Evolutionary conservation across 1,284 basidiomycete genomes (phyloP).

Genomic region (Trichosporon faecale): DNA sequence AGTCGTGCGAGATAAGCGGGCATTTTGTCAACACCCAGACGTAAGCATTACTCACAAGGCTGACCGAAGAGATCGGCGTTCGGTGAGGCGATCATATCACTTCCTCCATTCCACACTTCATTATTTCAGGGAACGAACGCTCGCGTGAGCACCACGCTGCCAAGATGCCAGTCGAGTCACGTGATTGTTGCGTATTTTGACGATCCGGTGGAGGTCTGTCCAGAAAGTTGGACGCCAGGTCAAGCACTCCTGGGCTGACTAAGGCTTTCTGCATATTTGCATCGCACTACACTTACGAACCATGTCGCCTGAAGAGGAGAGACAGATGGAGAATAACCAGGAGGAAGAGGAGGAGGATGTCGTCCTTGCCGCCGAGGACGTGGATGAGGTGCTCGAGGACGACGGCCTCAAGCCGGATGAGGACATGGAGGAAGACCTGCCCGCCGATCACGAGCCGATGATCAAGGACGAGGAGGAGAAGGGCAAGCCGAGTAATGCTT

Average conservation of each 20-base stretch:
- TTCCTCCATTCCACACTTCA: background rate
- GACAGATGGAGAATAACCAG: background rate
- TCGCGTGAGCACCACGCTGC: background rate
- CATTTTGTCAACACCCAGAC: background rate
- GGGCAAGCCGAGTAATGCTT: conserved; percentile 29
- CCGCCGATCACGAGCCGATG: conserved; percentile 35
- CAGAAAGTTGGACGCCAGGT: background rate
- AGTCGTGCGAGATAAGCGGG: background rate
- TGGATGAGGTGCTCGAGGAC: conserved; percentile 53
- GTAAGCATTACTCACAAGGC: background rate
- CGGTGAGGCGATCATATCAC: background rate
- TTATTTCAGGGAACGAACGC: background rate
- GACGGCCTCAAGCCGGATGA: conserved; percentile 62
- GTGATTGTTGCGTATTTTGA: background rate
- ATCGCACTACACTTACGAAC: background rate
- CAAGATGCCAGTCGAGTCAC: background rate
- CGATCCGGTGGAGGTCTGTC: conserved; percentile 3
- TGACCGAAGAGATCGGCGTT: background rate
- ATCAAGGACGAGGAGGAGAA: conserved; percentile 30
- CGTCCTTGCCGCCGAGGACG: conserved; percentile 20
- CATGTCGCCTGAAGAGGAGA: conserved; percentile 6
- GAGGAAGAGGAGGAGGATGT: conserved; percentile 19
- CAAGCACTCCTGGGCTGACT: background rate
- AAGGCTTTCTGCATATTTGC: background rate
- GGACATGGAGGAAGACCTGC: conserved; percentile 44